These are phyloP conservation scores for Talaromyces trachyspermus DNA, from an alignment of 495 filamentous ascomycete species.

Conservation along the genomic window DNA sequence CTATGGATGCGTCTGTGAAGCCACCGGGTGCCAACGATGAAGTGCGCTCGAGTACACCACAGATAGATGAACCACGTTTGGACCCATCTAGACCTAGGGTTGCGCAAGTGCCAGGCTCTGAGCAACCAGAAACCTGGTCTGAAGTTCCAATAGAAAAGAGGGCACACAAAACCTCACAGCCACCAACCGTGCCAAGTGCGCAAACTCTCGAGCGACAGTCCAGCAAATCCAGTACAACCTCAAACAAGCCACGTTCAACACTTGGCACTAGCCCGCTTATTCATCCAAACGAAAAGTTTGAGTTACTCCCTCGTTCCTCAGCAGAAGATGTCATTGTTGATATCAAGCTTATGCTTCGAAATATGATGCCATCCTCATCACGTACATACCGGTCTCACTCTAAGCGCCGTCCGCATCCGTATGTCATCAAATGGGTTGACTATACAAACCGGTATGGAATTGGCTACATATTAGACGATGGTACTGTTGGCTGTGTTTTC, in stretches of 20 bases:
- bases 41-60: constrained; percentile 15
- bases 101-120: background rate
- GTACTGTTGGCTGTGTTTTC: constrained; percentile 75
- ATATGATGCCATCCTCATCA: constrained; percentile 27
- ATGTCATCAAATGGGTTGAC: constrained; percentile 89
- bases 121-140: background rate
- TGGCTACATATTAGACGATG: constrained; percentile 79
- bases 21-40: constrained; percentile 16
- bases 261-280: constrained; percentile 34
- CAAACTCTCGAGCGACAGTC: constrained; percentile 21
- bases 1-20: constrained; percentile 16
- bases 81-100: background rate
- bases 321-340: constrained; percentile 33
- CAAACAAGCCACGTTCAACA: constrained; percentile 30
- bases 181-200: background rate
- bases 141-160: constrained; percentile 7
- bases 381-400: constrained; percentile 25
- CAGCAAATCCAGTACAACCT: constrained; percentile 25
- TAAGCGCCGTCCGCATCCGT: constrained; percentile 32
- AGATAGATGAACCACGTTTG: constrained; percentile 12
- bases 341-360: constrained; percentile 35
- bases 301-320: constrained; percentile 31
- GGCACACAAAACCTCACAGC: constrained; percentile 8
- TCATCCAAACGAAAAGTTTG: constrained; percentile 29
- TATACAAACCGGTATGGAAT: constrained; percentile 87